These are phyloP conservation scores for Lactifluus subvellereus DNA, from an alignment of 768 basidiomycete genomes.

Conservation along the genomic window DNA sequence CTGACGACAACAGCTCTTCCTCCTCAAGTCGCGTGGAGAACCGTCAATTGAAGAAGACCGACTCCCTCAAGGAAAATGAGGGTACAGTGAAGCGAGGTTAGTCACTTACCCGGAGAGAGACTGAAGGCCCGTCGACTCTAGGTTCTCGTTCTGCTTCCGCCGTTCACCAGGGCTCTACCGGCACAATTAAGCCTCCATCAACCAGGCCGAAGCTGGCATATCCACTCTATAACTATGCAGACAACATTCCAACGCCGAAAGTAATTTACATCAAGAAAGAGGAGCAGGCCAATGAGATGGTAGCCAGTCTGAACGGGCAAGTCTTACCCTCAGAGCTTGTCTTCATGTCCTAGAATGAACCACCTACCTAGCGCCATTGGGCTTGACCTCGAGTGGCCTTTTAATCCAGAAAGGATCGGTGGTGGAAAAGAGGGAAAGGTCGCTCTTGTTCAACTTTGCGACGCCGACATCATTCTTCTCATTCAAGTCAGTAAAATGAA, in stretches of 20 bases:
- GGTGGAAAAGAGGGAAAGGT: slow-evolving; percentile 31
- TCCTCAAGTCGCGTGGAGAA: background rate
- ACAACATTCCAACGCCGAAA: slow-evolving; percentile 31
- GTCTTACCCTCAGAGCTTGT: slow-evolving; percentile 14
- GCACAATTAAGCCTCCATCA: background rate
- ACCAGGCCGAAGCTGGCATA: slow-evolving; percentile 3
- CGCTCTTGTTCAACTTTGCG: slow-evolving; percentile 44
- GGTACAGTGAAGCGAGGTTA: background rate
- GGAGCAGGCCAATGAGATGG: slow-evolving; percentile 39
- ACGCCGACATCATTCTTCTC: slow-evolving; percentile 39
- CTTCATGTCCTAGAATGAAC: background rate
- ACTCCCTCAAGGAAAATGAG: slow-evolving; percentile 10
- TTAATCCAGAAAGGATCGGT: slow-evolving; percentile 31
- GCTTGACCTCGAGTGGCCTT: slow-evolving; percentile 48
- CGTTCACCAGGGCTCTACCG: background rate
- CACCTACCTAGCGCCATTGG: slow-evolving; percentile 39
- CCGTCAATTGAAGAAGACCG: slow-evolving; percentile 2
- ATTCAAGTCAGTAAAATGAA: slow-evolving; percentile 46
- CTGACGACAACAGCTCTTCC: background rate
- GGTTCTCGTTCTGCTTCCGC: background rate
- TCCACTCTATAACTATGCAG: slow-evolving; percentile 37
- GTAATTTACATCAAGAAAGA: slow-evolving; percentile 39
- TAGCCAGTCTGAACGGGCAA: slow-evolving; percentile 35
- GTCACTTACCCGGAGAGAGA: background rate
- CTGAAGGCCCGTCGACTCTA: background rate